Evolutionary conservation across 2,329 filamentous ascomycete species (phyloP).

Genomic region (Didymosphaeria variabile): DNA sequence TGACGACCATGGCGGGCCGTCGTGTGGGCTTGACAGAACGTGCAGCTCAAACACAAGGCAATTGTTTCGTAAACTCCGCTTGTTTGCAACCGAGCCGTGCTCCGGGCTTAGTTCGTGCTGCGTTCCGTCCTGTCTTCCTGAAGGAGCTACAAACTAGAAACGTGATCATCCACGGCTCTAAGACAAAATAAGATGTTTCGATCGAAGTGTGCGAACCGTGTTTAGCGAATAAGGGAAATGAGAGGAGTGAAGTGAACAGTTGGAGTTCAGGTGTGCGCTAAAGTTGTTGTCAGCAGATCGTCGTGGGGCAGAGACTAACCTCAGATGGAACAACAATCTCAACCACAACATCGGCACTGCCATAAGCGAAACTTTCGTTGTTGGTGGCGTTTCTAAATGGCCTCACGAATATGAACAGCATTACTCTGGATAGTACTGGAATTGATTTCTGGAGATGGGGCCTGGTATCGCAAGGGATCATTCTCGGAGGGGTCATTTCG

Average conservation of each 20-base stretch:
- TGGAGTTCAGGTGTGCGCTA: not conserved
- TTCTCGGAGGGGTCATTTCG: not conserved
- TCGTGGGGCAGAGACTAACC: slow-evolving; percentile 1
- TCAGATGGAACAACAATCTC: not conserved
- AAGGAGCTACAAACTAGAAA: slow-evolving; percentile 1
- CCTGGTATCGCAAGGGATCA: not conserved
- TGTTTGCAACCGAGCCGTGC: not conserved
- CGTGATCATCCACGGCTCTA: not conserved
- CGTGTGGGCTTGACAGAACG: not conserved
- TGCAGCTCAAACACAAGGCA: not conserved
- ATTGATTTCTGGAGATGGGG: not conserved
- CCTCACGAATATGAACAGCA: not conserved
- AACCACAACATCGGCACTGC: not conserved
- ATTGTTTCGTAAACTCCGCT: slow-evolving; percentile 12
- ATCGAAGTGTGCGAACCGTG: no score
- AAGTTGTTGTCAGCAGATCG: not conserved
- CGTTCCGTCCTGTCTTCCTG: not conserved
- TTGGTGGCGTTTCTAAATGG: not conserved
- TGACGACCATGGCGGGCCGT: not conserved
- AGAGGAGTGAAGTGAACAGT: not conserved
- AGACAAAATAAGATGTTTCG: not conserved
- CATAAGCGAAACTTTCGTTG: not conserved
- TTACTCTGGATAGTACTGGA: not conserved
- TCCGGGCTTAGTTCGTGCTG: slow-evolving; percentile 16
- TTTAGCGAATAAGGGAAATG: not conserved